These are phyloP conservation scores for Pythium catenulatum DNA, from an alignment of 352 stramenopile genomes.

Conservation along the genomic window DNA sequence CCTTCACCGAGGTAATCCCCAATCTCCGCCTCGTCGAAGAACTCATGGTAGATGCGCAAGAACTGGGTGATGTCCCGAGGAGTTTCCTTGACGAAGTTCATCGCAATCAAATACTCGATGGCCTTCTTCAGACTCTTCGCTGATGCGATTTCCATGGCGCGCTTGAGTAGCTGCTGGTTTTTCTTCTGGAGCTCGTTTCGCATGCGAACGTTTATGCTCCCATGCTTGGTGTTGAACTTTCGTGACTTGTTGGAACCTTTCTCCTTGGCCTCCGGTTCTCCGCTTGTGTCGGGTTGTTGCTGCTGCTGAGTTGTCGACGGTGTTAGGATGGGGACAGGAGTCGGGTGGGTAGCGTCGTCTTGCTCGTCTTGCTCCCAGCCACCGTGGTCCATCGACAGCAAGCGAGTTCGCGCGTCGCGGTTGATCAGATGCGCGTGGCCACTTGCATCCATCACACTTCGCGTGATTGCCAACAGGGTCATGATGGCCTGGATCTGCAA, in stretches of 20 bases:
- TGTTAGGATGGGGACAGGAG: too few relatives aligned
- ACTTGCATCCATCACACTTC: slow-evolving; percentile 93
- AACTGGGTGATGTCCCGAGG: slow-evolving; percentile 96
- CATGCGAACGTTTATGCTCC: slow-evolving; percentile 85
- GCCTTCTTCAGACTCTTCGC: slow-evolving; percentile 93
- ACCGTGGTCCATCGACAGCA: slow-evolving; percentile 90
- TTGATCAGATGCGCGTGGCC: slow-evolving; percentile 92
- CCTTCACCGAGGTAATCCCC: slow-evolving; percentile 97
- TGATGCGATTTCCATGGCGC: slow-evolving; percentile 87
- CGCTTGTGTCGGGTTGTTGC: too few relatives aligned
- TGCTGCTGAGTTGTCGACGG: background rate
- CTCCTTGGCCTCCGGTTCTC: slow-evolving; percentile 2
- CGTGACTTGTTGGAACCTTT: background rate
- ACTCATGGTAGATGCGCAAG: slow-evolving; percentile 95
- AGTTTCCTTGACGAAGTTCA: slow-evolving; percentile 92
- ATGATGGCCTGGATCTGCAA: slow-evolving; percentile 84
- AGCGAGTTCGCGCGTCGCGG: slow-evolving; percentile 82
- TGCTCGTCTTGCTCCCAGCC: slow-evolving; percentile 91
- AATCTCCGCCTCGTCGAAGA: slow-evolving; percentile 95
- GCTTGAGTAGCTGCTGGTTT: slow-evolving; percentile 89
- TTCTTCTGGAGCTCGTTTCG: slow-evolving; percentile 90
- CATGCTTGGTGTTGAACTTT: slow-evolving; percentile 57
- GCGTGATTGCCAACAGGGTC: slow-evolving; percentile 84
- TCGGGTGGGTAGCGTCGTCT: slow-evolving; percentile 36
- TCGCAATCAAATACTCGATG: slow-evolving; percentile 90